These are phyloP conservation scores for Erythrophleum fordii DNA, from an alignment of 306 rosid genomes.

Conservation along the genomic window DNA sequence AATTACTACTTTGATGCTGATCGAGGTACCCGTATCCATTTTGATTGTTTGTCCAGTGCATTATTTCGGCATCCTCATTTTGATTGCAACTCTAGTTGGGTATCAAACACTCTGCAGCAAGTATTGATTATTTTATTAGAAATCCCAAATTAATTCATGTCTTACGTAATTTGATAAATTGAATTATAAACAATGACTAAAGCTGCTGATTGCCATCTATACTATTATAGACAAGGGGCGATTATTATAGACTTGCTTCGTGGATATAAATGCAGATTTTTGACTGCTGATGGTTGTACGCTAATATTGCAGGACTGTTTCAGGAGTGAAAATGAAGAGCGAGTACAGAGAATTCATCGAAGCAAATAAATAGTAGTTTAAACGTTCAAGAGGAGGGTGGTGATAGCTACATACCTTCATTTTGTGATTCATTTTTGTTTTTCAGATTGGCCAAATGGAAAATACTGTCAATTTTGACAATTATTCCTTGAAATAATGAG, in stretches of 20 bases:
- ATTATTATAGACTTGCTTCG: slow-evolving; percentile 19
- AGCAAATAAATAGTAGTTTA: slow-evolving; percentile 58
- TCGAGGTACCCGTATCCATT: not conserved
- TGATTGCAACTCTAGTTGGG: slow-evolving; percentile 2
- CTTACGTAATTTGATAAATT: not conserved
- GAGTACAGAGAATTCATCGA: slow-evolving; percentile 87
- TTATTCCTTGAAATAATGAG: slow-evolving; percentile 35
- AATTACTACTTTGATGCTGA: not conserved
- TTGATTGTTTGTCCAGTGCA: not conserved
- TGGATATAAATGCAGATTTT: not conserved
- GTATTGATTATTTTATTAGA: no score
- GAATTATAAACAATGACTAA: not conserved
- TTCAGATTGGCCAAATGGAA: slow-evolving; percentile 50
- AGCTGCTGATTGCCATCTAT: slow-evolving; percentile 18
- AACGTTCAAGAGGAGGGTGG: not conserved
- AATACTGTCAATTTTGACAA: slow-evolving; percentile 54
- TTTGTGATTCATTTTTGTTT: slow-evolving; percentile 69
- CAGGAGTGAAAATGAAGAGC: slow-evolving; percentile 95
- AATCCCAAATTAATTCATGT: not conserved
- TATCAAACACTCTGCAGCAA: not conserved
- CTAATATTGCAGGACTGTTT: slow-evolving; percentile 63
- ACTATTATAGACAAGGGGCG: not conserved
- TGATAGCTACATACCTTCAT: slow-evolving; percentile 25
- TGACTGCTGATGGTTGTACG: slow-evolving; percentile 9
- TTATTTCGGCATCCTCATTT: not conserved